Base-by-base conservation (phyloP, 768 basidiomycete species). In the Mycena galericulata region DNA sequence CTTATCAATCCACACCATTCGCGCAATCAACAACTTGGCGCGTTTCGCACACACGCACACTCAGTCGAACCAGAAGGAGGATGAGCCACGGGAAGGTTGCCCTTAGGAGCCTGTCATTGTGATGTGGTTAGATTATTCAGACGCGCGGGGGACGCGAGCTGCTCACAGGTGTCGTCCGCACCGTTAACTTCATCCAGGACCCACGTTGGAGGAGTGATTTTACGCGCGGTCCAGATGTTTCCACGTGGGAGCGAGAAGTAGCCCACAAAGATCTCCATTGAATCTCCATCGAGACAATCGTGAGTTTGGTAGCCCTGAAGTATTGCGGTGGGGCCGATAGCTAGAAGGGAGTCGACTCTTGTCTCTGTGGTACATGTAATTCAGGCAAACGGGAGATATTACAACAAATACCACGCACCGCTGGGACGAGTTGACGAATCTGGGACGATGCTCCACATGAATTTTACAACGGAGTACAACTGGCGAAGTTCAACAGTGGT, bases 401-500 rank as follows among this genome's bases (percentile, higher is more conserved):
- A n/a, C 9, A 38, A 9, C 17, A 38, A 9, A 9, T 9, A 38
- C 9, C 38, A 38, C 38, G 38, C 38, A 38, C 38, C n/a, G n/a
- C n/a, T n/a, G n/a, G n/a, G 38, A 17, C 17, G 10, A 38, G 9
- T 17, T 9, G 38, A 9, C 9, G 17, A 9, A 9, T 38, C 38
- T 17, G 8, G 9, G 54, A 63, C 14, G 26, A 70, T 41, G n/a
- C 66, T 47, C 12, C 26, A 18, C 43, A 70, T 32, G 54, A 73
- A 73, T 14, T 47, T 50, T 22, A 55, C 57, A 24, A 67, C 58
- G 26, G 60, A 45, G 45, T 58, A 53, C 17, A 73, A 14, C 41
- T 70, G 45, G 11, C 61, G 45, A 6, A 73, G 46, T 38, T 70
- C 72, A 11, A 40, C 18, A 0, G 69, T 70, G 26, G 41, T n/a